Evolutionary conservation across 257 asterid genomes (phyloP).

Genomic region (Ilex asprella): DNA sequence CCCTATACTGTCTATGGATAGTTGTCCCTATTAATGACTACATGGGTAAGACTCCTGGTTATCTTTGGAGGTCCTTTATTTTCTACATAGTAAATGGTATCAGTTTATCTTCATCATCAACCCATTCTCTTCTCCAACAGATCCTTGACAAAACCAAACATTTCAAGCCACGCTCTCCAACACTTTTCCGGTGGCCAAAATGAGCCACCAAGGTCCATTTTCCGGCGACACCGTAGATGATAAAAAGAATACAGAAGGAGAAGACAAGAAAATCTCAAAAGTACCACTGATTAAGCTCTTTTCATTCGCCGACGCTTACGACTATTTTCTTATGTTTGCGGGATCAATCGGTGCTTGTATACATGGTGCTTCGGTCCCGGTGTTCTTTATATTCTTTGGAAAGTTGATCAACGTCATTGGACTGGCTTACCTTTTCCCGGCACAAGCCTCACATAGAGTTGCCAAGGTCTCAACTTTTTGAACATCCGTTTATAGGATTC

Average conservation of each 20-base stretch:
- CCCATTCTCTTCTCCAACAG: too few relatives aligned
- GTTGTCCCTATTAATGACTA: too few relatives aligned
- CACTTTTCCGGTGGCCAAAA: too few relatives aligned
- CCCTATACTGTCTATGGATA: too few relatives aligned
- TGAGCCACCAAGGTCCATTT: too few relatives aligned
- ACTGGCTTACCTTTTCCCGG: constrained; percentile 76
- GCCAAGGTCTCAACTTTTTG: constrained; percentile 38
- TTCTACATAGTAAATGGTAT: too few relatives aligned
- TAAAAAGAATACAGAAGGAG: background rate
- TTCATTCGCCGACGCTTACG: constrained; percentile 67
- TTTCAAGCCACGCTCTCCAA: too few relatives aligned
- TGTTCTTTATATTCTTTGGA: constrained; percentile 92
- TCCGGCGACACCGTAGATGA: background rate
- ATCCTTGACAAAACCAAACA: too few relatives aligned
- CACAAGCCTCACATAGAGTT: constrained; percentile 71
- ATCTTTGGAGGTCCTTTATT: too few relatives aligned
- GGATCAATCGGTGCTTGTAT: constrained; percentile 84
- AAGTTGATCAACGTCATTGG: constrained; percentile 82
- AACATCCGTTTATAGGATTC: too few relatives aligned
- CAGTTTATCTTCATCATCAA: too few relatives aligned
- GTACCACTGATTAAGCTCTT: constrained; percentile 56
- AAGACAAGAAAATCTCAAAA: background rate
- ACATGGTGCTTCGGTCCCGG: constrained; percentile 96
- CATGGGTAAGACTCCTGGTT: too few relatives aligned
- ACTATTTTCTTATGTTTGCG: constrained; percentile 59